phyloP scores from a whole-genome alignment of 208 protist species.

The Leishmania gerbilli region DNA sequence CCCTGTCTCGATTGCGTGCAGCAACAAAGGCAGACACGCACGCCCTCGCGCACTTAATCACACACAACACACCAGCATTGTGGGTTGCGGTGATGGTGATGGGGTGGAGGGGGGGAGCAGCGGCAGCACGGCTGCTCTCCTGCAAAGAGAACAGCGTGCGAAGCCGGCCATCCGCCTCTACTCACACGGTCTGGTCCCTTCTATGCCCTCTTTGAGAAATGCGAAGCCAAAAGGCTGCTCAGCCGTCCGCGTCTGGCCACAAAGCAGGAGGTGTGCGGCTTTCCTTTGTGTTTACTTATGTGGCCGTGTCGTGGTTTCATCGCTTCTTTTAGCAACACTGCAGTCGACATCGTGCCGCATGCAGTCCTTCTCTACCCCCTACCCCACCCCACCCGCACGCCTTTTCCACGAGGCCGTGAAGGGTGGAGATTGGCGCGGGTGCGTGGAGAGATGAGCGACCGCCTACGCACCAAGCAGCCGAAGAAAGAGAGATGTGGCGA shows the following conservation, averaged over 20 bases:
- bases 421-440: not conserved
- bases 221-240: not conserved
- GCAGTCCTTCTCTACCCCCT: not conserved
- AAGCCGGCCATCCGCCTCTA: not conserved
- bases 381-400: not conserved
- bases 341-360: not conserved
- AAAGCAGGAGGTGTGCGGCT: not conserved
- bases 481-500: conserved; percentile 5
- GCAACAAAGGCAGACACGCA: not conserved
- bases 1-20: not conserved
- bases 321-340: not conserved
- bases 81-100: not conserved
- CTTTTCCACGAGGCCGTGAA: not conserved
- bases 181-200: not conserved
- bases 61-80: not conserved
- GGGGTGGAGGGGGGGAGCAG: not conserved
- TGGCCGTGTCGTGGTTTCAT: not conserved
- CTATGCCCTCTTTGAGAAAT: not conserved
- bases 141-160: not conserved
- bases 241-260: not conserved
- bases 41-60: not conserved
- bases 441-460: not conserved
- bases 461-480: not conserved
- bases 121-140: not conserved
- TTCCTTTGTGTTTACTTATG: not conserved